Base-by-base conservation (phyloP, 441 rosid genomes). In the Macaranga tanarius region DNA sequence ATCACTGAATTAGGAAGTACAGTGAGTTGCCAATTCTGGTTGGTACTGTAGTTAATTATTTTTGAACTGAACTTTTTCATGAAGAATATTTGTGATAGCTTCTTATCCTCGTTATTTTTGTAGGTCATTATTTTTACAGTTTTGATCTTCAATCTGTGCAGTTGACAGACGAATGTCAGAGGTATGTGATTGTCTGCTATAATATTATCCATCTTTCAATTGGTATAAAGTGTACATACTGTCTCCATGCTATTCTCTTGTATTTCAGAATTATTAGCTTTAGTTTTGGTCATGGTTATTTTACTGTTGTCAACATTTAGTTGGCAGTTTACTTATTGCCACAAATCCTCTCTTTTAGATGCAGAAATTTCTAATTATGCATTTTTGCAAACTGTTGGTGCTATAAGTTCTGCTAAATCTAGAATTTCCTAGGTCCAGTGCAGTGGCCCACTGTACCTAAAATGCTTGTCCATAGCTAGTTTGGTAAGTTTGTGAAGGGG, bases 1-100 rank as follows among this genome's bases (percentile, higher is more conserved):
- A 88, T 93, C 98, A 56, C 74, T 96, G 80, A 96, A 96, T 81
- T 96, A 87, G 83, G 80, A 81, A 74, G 65, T 50, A 55, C 47
- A 15, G 70, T 54, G 70, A 52, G 70, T 70, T 79, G 73, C 69
- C 28, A 54, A 69, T 75, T 71, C 67, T 50, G 82, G 85, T 78
- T 77, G 58, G 82, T 68, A 16, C n/a, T 54, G 7, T 67, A 73
- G 76, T 54, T 40, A 40, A 63, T 50, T 72, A 56, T 82, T 62
- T 51, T 79, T 70, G 57, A 12, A 2, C 45, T 55, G 34, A 60
- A n/a, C 31, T 77, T 75, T 55, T 62, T 20, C 54, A 28, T 69
- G 5, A 23, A 44, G 57, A 45, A 63, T 64, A 20, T 44, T 26
- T 56, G 5, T 31, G 22, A 47, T 51, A 13, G 20, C 26, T 65